Evolutionary conservation across 805 yeast species (phyloP).

Genomic region (Diddensiella transvaalensis): DNA sequence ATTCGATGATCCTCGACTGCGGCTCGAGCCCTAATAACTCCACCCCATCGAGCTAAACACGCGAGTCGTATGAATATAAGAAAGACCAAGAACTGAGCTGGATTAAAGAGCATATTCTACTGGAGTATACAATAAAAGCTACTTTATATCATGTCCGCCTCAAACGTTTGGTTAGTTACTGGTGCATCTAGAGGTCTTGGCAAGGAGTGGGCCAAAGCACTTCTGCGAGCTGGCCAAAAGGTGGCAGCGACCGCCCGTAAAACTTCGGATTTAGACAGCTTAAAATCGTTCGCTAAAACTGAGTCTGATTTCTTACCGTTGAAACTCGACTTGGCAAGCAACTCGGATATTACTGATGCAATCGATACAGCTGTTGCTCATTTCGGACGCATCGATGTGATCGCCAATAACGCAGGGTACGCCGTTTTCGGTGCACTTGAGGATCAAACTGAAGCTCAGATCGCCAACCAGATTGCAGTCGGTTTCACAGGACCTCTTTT

Average conservation of each 20-base stretch:
- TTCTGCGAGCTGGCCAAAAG: not conserved
- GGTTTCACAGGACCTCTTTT: conserved; percentile 1
- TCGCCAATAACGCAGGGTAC: conserved; percentile 70
- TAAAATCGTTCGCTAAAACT: not conserved
- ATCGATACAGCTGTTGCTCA: not conserved
- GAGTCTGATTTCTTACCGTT: not conserved
- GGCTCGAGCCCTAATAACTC: not conserved
- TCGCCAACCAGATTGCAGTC: not conserved
- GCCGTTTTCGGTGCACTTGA: not conserved
- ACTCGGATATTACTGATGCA: not conserved
- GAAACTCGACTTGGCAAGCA: not conserved
- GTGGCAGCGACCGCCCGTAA: conserved; percentile 1
- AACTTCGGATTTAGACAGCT: not conserved
- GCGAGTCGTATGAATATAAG: too few species aligned
- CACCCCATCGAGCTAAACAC: too few species aligned
- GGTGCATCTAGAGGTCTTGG: conserved; percentile 3
- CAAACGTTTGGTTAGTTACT: conserved; percentile 11
- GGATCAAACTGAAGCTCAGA: not conserved
- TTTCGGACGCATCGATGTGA: conserved; percentile 43
- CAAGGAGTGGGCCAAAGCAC: not conserved
- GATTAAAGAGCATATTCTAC: too few species aligned
- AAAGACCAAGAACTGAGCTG: too few species aligned
- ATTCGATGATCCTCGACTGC: not conserved
- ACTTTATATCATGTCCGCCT: too few species aligned
- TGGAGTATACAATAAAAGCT: too few species aligned